phyloP scores from a whole-genome alignment of 768 basidiomycete genomes.

The Lactifluus hygrophoroides region DNA sequence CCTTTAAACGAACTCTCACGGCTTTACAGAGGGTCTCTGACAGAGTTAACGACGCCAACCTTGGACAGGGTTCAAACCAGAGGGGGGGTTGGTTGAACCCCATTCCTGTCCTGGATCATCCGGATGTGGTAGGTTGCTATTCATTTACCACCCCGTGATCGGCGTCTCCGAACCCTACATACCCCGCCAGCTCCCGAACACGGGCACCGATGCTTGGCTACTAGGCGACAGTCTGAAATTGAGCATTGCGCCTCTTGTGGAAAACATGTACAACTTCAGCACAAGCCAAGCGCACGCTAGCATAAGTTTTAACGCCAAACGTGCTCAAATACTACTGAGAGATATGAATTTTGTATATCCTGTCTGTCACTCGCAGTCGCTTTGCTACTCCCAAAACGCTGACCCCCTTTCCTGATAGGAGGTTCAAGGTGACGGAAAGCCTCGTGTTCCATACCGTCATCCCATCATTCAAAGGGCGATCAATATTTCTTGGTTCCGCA shows the following conservation, averaged over 20 bases:
- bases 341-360: neutral
- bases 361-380: neutral
- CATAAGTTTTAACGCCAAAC: neutral
- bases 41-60: neutral
- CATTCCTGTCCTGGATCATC: too few relatives aligned
- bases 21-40: neutral
- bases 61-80: neutral
- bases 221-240: neutral
- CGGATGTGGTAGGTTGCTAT: neutral
- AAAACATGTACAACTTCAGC: neutral
- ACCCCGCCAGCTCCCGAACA: neutral
- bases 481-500: neutral
- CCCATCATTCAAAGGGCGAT: conserved; percentile 3
- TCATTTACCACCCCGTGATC: neutral
- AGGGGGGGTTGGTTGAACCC: neutral
- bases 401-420: too few relatives aligned
- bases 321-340: neutral
- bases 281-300: neutral
- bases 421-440: neutral
- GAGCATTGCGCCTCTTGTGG: neutral
- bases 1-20: neutral
- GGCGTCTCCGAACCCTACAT: neutral
- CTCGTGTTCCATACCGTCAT: neutral
- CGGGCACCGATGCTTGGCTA: neutral
- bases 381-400: neutral